Percentiles rank a stretch among this genome's conserved stretches.
phyloP scores from a whole-genome alignment of 495 filamentous ascomycete genomes.

The Jackrogersella minutella region DNA sequence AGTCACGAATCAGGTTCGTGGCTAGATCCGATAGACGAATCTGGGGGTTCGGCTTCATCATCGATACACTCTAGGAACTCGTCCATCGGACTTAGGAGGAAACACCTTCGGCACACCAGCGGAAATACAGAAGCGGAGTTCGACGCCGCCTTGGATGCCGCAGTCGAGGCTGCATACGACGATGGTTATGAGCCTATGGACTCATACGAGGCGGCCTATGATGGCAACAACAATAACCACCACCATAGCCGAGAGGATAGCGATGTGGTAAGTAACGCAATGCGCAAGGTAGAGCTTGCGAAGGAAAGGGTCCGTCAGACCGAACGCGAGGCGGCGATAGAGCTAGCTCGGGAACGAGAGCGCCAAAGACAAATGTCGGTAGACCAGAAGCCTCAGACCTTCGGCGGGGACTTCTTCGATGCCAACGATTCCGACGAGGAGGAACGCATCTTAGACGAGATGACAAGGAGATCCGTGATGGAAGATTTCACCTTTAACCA shows the following conservation, averaged over 20 bases:
- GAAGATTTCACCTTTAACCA: conserved; percentile 79
- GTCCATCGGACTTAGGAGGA: conserved; percentile 70
- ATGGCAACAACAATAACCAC: conserved; percentile 44
- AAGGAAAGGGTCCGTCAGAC: conserved; percentile 81
- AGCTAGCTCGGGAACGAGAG: conserved; percentile 64
- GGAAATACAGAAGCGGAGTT: conserved; percentile 90
- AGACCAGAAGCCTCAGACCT: conserved; percentile 36
- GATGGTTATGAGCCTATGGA: conserved; percentile 85
- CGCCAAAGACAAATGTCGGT: conserved; percentile 50
- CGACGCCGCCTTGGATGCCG: conserved; percentile 92
- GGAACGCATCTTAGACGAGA: conserved; percentile 89
- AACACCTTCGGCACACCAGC: conserved; percentile 70
- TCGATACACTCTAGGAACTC: conserved; percentile 85
- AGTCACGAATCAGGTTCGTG: conserved; percentile 87
- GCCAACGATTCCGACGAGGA: conserved; percentile 89
- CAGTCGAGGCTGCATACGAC: conserved; percentile 95
- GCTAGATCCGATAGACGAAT: conserved; percentile 97
- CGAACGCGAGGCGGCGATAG: conserved; percentile 72
- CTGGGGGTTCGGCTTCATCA: conserved; percentile 78
- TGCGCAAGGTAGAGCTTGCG: conserved; percentile 76
- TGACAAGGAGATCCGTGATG: conserved; percentile 86
- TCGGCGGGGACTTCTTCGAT: conserved; percentile 58
- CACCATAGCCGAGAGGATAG: conserved; percentile 42
- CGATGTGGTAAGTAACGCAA: conserved; percentile 64
- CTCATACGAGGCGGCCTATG: conserved; percentile 47